These are phyloP conservation scores for Aureobasidium sp. DNA, from an alignment of 2,329 filamentous ascomycete genomes.

Conservation along the genomic window DNA sequence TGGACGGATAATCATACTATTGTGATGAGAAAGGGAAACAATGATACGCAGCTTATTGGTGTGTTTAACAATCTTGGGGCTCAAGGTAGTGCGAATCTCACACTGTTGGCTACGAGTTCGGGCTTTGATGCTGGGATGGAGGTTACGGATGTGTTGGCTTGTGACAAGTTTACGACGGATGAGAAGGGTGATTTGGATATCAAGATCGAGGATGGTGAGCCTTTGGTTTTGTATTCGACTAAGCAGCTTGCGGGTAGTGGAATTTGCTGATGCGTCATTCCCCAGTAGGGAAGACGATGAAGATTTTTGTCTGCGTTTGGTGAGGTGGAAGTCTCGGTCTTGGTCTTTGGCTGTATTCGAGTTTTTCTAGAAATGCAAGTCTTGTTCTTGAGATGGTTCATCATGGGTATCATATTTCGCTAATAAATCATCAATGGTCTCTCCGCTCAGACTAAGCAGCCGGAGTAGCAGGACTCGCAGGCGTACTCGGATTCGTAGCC, in stretches of 20 bases:
- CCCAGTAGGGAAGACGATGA: neutral
- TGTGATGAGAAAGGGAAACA: slow-evolving; percentile 37
- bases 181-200: slow-evolving; percentile 37
- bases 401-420: slow-evolving; percentile 39
- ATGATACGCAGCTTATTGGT: slow-evolving; percentile 35
- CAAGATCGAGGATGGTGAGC: slow-evolving; percentile 35
- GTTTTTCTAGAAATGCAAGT: too few relatives aligned
- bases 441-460: neutral
- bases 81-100: neutral
- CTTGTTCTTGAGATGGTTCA: neutral
- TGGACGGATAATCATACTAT: slow-evolving; percentile 38
- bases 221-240: slow-evolving; percentile 35
- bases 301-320: neutral
- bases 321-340: too few relatives aligned
- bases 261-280: slow-evolving; percentile 26
- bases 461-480: slow-evolving; percentile 11
- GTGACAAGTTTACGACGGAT: slow-evolving; percentile 36
- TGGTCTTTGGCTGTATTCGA: too few relatives aligned
- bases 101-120: slow-evolving; percentile 17
- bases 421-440: slow-evolving; percentile 38
- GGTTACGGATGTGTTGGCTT: slow-evolving; percentile 37
- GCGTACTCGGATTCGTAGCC: slow-evolving; percentile 19
- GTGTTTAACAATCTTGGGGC: slow-evolving; percentile 36
- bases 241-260: slow-evolving; percentile 4
- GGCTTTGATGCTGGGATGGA: slow-evolving; percentile 21